These are phyloP conservation scores for Solanum sitiens DNA, from an alignment of 257 asterid species.

Conservation along the genomic window DNA sequence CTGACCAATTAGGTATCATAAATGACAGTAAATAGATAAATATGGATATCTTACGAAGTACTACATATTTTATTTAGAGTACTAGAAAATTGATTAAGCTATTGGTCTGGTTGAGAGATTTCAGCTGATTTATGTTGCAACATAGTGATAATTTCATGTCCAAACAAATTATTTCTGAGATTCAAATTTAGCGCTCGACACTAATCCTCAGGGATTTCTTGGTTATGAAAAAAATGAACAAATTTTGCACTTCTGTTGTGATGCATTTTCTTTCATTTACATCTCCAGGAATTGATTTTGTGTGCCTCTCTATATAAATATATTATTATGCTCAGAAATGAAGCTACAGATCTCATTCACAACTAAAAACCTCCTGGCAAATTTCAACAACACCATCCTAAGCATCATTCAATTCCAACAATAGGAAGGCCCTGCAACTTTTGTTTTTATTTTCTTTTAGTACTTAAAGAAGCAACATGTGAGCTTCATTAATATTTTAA, in stretches of 20 bases:
- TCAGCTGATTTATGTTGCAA: neutral
- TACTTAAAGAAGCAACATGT: neutral
- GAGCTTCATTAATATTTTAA: neutral
- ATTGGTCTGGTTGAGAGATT: neutral
- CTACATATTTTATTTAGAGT: neutral
- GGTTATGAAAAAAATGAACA: neutral
- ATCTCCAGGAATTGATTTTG: neutral
- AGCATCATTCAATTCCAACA: neutral
- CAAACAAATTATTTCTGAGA: neutral
- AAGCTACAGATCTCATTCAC: no score
- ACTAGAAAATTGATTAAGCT: neutral
- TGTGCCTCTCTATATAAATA: neutral
- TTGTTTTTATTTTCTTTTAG: neutral
- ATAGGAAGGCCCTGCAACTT: neutral
- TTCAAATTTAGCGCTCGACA: neutral
- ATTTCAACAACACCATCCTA: no score
- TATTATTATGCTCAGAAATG: no score
- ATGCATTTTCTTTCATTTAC: neutral
- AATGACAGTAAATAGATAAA: neutral
- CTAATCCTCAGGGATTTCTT: neutral
- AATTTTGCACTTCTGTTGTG: neutral
- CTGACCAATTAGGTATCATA: neutral
- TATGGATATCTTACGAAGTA: neutral
- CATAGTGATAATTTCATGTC: neutral
- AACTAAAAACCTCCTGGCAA: no score